Evolutionary conservation across 352 stramenopile genomes (phyloP), one percentile per base, ranked within the genome.

Genomic region (Phytopythium kandeliae): DNA sequence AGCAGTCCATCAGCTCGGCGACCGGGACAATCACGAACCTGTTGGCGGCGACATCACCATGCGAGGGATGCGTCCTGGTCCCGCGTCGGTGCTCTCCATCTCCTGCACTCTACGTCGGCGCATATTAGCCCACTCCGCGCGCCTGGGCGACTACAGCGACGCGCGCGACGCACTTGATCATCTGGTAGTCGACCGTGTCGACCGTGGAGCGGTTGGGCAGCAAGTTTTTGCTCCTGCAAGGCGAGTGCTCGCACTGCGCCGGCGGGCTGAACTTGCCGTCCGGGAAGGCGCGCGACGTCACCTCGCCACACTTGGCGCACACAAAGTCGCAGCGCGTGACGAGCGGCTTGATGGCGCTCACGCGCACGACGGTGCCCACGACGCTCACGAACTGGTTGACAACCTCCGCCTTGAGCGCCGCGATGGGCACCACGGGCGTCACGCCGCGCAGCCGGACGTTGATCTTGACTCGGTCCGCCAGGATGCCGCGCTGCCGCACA

Each of bases 141-240:
- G n/a, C n/a, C n/a, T n/a, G n/a, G n/a, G n/a, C n/a, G n/a, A n/a
- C 85, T 70, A 69, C 83, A 69, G 17, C 70, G 51, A 60, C 86
- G 76, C 25, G 64, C 40, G 28, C 28, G n/a, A 67, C 71, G 49
- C 50, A 89, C 80, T 90, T 89, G 54, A 94, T 88, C 54, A 85
- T 89, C 58, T 97, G 90, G 55, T 80, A 97, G 60, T 97, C 90
- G 21, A 96, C 79, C 0, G 89, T 96, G 46, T 91, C 71, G 13
- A 93, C 89, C 6, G 85, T 89, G 35, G 84, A 82, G 9, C 89
- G 73, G 44, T 94, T 78, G 24, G 93, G 80, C 26, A 96, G 58
- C 51, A 97, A 48, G 16, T 62, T 79, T n/a, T 62, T 60, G 28
- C 74, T 74, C 43, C 77, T 64, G 33, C 85, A 96, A 1, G 71